A percentile compares a stretch with the other conserved stretches of the same genome.
Evolutionary conservation across 306 rosid genomes (phyloP).

Genomic region (Vachellia pachyceras): DNA sequence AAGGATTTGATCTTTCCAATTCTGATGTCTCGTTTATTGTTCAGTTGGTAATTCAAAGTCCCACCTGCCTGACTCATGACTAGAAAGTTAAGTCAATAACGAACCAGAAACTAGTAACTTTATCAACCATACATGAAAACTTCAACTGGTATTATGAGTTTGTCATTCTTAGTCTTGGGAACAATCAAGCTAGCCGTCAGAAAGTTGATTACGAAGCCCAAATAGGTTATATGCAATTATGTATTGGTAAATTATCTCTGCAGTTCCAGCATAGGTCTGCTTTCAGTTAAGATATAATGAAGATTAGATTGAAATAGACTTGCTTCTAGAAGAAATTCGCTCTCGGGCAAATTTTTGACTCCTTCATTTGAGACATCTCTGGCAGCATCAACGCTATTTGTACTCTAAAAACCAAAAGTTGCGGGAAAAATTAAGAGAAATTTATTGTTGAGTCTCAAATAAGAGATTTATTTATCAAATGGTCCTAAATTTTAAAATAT

Average conservation of each 20-base stretch:
- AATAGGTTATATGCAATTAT: neutral
- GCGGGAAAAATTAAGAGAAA: too few species aligned
- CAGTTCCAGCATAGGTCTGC: constrained; percentile 26
- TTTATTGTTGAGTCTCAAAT: too few species aligned
- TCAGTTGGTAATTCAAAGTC: constrained; percentile 19
- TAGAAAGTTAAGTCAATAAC: too few species aligned
- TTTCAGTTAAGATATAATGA: constrained; percentile 31
- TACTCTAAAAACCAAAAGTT: constrained; percentile 57
- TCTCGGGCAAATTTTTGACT: constrained; percentile 61
- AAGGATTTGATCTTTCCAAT: constrained; percentile 26
- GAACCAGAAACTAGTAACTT: neutral
- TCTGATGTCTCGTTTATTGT: constrained; percentile 11
- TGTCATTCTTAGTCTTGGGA: neutral
- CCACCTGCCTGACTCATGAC: constrained; percentile 10
- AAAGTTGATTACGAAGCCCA: constrained; percentile 19
- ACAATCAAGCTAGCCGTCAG: neutral
- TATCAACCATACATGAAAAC: neutral
- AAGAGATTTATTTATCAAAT: too few species aligned
- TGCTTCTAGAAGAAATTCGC: constrained; percentile 86
- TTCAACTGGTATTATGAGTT: neutral
- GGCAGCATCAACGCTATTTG: constrained; percentile 69
- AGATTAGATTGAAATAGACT: constrained; percentile 29
- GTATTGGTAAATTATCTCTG: constrained; percentile 12
- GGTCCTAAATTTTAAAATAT: too few species aligned
- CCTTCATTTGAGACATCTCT: constrained; percentile 79